A percentile compares a stretch with the other conserved stretches of the same genome.
Evolutionary conservation across 805 yeast species (phyloP).

Genomic region (Wickerhamiella qilinensis): DNA sequence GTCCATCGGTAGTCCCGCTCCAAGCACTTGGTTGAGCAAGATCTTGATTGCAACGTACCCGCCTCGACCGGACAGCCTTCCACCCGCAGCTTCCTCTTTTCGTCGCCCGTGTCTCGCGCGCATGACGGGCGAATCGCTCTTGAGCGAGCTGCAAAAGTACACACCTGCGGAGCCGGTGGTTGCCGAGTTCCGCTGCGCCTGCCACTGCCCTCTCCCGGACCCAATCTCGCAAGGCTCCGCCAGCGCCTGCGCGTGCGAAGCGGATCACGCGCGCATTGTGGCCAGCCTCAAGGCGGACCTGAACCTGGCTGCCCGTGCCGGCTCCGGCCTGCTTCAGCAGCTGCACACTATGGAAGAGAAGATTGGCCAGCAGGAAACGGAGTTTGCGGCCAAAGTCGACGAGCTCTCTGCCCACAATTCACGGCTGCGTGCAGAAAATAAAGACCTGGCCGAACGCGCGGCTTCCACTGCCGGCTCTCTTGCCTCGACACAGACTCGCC

Average conservation of each 20-base stretch:
- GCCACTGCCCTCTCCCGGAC: neutral
- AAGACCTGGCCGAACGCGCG: conserved; percentile 9
- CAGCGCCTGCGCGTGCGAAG: neutral
- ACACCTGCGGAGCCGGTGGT: neutral
- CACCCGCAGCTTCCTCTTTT: too few relatives aligned
- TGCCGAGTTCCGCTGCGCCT: neutral
- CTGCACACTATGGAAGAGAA: conserved; percentile 9
- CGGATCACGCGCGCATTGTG: neutral
- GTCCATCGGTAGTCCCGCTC: too few relatives aligned
- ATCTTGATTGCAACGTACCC: too few relatives aligned
- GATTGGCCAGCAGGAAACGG: conserved; percentile 6
- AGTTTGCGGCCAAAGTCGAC: conserved; percentile 5
- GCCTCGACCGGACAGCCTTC: too few relatives aligned
- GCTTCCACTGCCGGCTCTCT: conserved; percentile 7
- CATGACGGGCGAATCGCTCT: neutral
- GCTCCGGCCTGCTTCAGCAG: conserved; percentile 13
- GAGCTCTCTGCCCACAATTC: conserved; percentile 3
- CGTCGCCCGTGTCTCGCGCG: too few relatives aligned
- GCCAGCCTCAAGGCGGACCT: conserved; percentile 12
- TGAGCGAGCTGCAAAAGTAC: neutral
- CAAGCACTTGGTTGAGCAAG: too few relatives aligned
- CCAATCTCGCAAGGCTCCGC: neutral
- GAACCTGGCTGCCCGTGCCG: conserved; percentile 15
- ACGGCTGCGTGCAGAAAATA: conserved; percentile 9
- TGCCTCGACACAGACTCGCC: conserved; percentile 8